Conservation (phyloP, 2,329 filamentous ascomycete species). For the Alternaria sp. region DNA sequence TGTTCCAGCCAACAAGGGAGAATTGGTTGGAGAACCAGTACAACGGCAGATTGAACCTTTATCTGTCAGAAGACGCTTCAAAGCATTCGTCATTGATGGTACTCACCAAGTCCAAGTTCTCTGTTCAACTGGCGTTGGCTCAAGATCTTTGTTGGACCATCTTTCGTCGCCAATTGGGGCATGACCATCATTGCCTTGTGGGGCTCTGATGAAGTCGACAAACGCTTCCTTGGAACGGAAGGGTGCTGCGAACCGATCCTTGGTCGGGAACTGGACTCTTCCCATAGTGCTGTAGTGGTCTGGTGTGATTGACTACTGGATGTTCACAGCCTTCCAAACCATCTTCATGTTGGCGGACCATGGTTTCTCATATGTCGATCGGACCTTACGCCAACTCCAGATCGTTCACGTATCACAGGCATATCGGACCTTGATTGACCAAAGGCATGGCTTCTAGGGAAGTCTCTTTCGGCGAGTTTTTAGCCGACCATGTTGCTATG, state of each 20-base stretch:
- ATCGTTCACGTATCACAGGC: constrained; percentile 14
- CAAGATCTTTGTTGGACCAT: constrained; percentile 39
- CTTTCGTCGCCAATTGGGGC: constrained; percentile 23
- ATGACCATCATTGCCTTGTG: constrained; percentile 23
- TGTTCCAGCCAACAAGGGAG: constrained; percentile 32
- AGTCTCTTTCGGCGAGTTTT: constrained; percentile 13
- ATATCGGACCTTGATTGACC: constrained; percentile 4
- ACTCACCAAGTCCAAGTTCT: constrained; percentile 37
- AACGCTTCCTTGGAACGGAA: constrained; percentile 33
- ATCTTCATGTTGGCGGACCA: constrained; percentile 6
- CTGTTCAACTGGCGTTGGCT: constrained; percentile 31
- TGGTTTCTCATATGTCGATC: constrained; percentile 14
- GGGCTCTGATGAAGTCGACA: constrained; percentile 6
- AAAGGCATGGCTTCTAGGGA: not conserved
- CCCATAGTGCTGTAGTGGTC: constrained; percentile 9
- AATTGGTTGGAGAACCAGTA: constrained; percentile 36
- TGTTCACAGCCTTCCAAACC: not conserved
- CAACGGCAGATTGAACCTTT: constrained; percentile 30
- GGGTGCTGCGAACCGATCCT: constrained; percentile 10
- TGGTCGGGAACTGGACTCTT: constrained; percentile 13
- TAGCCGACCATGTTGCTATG: constrained; percentile 17
- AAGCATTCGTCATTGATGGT: too few species aligned
- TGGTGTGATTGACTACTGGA: not conserved
- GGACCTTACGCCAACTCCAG: constrained; percentile 3
- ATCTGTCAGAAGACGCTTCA: not conserved